These are phyloP conservation scores for Fusarium vanettenii DNA, from an alignment of 2,329 filamentous ascomycete genomes.

Conservation along the genomic window DNA sequence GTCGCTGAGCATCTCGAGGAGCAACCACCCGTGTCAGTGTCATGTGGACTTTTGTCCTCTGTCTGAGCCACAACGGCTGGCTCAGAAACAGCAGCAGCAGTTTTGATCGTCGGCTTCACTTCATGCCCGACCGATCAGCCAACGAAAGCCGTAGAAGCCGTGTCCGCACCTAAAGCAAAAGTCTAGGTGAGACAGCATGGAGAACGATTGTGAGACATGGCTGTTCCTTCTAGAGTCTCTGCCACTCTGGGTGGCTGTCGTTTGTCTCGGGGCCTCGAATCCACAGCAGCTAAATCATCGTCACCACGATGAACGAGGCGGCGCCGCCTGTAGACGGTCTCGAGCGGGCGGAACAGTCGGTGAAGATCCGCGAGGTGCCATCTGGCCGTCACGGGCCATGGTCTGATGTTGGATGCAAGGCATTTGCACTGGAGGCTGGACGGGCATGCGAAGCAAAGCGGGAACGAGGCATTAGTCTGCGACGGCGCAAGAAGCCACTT, in stretches of 20 bases:
- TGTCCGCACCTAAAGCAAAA: background rate
- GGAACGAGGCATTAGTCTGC: slow-evolving; percentile 43
- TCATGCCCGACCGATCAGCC: slow-evolving; percentile 13
- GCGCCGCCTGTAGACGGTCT: slow-evolving; percentile 19
- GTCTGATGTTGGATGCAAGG: slow-evolving; percentile 39
- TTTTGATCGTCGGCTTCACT: slow-evolving; percentile 12
- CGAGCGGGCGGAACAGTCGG: slow-evolving; percentile 40
- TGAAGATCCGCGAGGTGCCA: slow-evolving; percentile 37
- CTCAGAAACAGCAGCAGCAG: background rate
- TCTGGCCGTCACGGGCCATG: slow-evolving; percentile 22
- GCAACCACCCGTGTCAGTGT: slow-evolving; percentile 31
- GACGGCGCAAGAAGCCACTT: slow-evolving; percentile 33
- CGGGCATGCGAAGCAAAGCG: slow-evolving; percentile 40
- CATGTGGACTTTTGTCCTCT: slow-evolving; percentile 25
- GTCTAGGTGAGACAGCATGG: slow-evolving; percentile 30
- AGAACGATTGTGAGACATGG: slow-evolving; percentile 31
- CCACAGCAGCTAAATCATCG: slow-evolving; percentile 18
- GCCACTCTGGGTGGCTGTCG: slow-evolving; percentile 4
- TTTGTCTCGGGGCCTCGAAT: slow-evolving; percentile 26
- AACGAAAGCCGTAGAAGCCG: slow-evolving; percentile 9
- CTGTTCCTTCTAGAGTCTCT: slow-evolving; percentile 23
- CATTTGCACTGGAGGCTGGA: slow-evolving; percentile 37
- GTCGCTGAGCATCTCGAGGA: slow-evolving; percentile 24
- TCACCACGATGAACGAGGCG: slow-evolving; percentile 29
- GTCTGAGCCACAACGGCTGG: slow-evolving; percentile 12